Conservation (phyloP, 352 stramenopile species). For the Aphanomyces astaci region DNA sequence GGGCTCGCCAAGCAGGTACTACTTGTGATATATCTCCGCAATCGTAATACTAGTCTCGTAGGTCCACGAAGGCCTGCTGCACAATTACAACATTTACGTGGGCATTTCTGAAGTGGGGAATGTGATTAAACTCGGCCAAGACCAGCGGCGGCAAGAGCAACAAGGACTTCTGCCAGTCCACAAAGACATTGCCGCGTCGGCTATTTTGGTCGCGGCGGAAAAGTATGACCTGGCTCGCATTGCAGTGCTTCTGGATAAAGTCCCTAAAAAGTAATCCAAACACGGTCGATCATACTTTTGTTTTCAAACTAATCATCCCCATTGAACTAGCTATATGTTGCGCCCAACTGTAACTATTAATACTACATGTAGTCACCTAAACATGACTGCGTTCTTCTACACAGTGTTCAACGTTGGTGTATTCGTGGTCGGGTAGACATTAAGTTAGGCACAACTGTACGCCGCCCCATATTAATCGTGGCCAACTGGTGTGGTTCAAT, state of each 20-base stretch:
- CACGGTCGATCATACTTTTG: too few species aligned
- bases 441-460: too few species aligned
- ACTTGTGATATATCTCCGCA: neutral
- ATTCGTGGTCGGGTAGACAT: too few species aligned
- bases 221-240: conserved; percentile 75
- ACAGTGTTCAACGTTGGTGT: too few species aligned
- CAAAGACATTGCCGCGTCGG: conserved; percentile 47
- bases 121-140: conserved; percentile 48
- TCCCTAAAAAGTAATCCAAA: conserved; percentile 50
- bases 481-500: too few species aligned
- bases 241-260: conserved; percentile 51
- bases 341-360: too few species aligned
- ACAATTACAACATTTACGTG: conserved; percentile 67
- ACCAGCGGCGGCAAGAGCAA: conserved; percentile 26
- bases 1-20: conserved; percentile 56
- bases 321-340: too few species aligned
- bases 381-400: too few species aligned
- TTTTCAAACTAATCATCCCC: too few species aligned
- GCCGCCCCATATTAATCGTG: too few species aligned
- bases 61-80: conserved; percentile 49
- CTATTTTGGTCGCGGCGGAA: conserved; percentile 56
- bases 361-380: too few species aligned
- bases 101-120: conserved; percentile 54
- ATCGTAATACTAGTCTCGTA: too few species aligned
- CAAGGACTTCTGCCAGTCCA: conserved; percentile 26